Evolutionary conservation across 2,329 filamentous ascomycete genomes (phyloP).

Genomic region (Mollisiaceae sp.): DNA sequence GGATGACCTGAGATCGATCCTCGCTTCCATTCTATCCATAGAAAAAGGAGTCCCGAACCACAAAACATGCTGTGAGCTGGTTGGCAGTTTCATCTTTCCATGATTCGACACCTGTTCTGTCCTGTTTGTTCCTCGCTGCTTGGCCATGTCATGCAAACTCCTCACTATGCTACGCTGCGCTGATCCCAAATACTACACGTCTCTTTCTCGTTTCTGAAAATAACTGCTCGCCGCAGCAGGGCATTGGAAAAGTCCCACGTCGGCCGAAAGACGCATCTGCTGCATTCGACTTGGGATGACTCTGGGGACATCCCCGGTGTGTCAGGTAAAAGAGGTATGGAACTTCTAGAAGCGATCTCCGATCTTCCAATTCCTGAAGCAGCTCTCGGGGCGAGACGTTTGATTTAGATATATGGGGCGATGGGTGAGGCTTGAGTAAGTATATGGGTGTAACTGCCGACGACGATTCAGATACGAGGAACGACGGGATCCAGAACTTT

Average conservation of each 20-base stretch:
- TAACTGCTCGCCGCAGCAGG: not conserved
- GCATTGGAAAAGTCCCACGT: not conserved
- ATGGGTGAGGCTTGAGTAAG: conserved; percentile 1
- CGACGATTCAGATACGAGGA: not conserved
- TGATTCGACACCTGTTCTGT: conserved; percentile 2
- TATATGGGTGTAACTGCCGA: not conserved
- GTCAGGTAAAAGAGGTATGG: not conserved
- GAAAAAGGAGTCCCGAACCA: not conserved
- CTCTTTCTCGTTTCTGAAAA: not conserved
- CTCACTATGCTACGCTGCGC: not conserved
- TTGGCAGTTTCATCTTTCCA: conserved; percentile 8
- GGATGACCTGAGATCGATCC: not conserved
- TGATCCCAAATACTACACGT: not conserved
- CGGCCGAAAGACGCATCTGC: not conserved
- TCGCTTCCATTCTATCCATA: conserved; percentile 2
- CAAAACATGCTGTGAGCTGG: conserved; percentile 7
- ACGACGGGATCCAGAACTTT: not conserved
- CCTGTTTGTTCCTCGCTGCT: not conserved
- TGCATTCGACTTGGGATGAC: not conserved
- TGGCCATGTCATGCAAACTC: not conserved
- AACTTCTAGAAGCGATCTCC: conserved; percentile 4
- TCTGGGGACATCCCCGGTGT: not conserved
- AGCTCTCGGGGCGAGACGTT: not conserved
- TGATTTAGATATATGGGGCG: conserved; percentile 1
- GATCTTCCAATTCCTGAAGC: not conserved